These are phyloP conservation scores for Calamus simplicifolius DNA, from an alignment of 176 grass and related monocot genomes.

Conservation along the genomic window DNA sequence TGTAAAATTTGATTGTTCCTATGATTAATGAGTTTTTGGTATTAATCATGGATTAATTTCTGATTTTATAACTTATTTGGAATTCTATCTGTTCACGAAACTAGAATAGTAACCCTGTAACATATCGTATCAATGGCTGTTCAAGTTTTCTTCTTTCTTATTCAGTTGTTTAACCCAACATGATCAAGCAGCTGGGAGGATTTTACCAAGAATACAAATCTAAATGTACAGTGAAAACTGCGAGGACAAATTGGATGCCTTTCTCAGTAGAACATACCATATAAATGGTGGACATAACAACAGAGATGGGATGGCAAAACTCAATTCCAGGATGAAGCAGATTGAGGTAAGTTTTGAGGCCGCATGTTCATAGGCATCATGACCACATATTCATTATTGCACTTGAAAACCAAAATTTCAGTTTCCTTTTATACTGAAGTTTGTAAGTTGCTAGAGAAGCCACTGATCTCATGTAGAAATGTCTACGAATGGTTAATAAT, in stretches of 20 bases:
- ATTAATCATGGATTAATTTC: no score
- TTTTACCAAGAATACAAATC: slow-evolving; percentile 4
- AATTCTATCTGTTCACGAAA: no score
- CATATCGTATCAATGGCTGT: no score
- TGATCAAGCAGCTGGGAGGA: neutral
- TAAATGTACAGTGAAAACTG: slow-evolving; percentile 73
- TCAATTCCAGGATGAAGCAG: slow-evolving; percentile 61
- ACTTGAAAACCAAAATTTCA: no score
- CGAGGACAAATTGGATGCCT: slow-evolving; percentile 71
- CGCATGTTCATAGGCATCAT: no score
- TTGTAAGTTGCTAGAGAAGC: neutral
- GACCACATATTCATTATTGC: no score
- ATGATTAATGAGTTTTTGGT: no score
- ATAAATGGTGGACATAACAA: slow-evolving; percentile 81
- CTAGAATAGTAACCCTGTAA: no score
- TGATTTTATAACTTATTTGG: no score
- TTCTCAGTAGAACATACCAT: slow-evolving; percentile 75
- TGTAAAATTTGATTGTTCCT: no score
- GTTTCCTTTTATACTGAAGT: neutral
- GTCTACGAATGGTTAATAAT: neutral
- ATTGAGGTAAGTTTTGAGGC: slow-evolving; percentile 52
- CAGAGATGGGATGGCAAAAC: slow-evolving; percentile 69
- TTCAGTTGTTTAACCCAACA: neutral
- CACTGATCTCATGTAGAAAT: no score
- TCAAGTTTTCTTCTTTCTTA: slow-evolving; percentile 3